A percentile compares a stretch with the other conserved stretches of the same genome.
Evolutionary conservation across 2,329 filamentous ascomycete genomes (phyloP).

Genomic region (Alternaria triticina): DNA sequence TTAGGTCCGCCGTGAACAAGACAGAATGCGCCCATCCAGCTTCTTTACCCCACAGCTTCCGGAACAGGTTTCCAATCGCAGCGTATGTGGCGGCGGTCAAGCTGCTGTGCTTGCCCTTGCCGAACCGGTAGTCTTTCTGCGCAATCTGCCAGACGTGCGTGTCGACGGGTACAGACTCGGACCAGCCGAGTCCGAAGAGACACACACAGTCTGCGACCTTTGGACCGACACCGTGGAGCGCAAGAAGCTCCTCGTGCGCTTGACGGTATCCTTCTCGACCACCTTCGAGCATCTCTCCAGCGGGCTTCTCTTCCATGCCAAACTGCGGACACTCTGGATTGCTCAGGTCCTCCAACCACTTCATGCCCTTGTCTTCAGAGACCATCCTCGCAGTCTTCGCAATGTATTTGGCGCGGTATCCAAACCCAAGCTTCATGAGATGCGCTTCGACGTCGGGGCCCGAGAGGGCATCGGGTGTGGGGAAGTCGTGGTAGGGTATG

Average conservation of each 20-base stretch:
- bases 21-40: slow-evolving; percentile 98
- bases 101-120: slow-evolving; percentile 80
- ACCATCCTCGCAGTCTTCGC: slow-evolving; percentile 82
- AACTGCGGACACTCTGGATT: slow-evolving; percentile 76
- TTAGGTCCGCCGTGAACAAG: slow-evolving; percentile 90
- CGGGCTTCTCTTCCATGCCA: slow-evolving; percentile 52
- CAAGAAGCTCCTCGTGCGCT: slow-evolving; percentile 80
- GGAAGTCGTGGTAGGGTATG: slow-evolving; percentile 85
- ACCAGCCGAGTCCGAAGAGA: slow-evolving; percentile 95
- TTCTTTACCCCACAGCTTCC: slow-evolving; percentile 86
- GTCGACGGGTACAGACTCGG: slow-evolving; percentile 92
- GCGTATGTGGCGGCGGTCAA: slow-evolving; percentile 89
- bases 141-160: slow-evolving; percentile 99
- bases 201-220: slow-evolving; percentile 98
- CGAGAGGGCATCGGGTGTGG: slow-evolving; percentile 74
- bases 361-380: slow-evolving; percentile 66
- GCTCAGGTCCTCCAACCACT: slow-evolving; percentile 78
- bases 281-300: slow-evolving; percentile 57
- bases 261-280: slow-evolving; percentile 72
- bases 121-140: slow-evolving; percentile 92
- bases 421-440: slow-evolving; percentile 85
- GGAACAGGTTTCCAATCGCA: slow-evolving; percentile 88
- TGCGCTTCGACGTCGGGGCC: slow-evolving; percentile 77
- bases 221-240: slow-evolving; percentile 86
- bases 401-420: slow-evolving; percentile 93